Evolutionary conservation across 2,329 filamentous ascomycete species (phyloP), one percentile per base, ranked within the genome.

Genomic region (Cladorrhinum sp.): DNA sequence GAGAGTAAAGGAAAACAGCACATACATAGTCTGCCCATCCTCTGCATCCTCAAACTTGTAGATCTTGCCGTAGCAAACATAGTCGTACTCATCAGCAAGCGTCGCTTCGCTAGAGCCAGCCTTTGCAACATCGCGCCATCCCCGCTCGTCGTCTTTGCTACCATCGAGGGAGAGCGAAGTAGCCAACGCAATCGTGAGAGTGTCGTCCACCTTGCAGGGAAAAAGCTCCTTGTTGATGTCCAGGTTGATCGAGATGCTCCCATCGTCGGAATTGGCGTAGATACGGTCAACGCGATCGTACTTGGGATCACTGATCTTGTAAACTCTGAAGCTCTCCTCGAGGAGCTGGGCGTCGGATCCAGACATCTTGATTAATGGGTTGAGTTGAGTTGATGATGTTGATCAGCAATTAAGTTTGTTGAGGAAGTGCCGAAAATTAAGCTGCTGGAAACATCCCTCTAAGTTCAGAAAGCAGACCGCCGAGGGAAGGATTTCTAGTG

Each of bases 201-300:
- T 88, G 68, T 96, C 93, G 72, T 89, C 90, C 8, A 86, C 78
- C 41, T 79, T 74, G 69, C 90, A 85, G 1, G 91, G 91, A 76
- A 95, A 97, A 7, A 99, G 85, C 77, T 99, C 93, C 60, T 86
- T 89, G 81, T 98, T 97, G 77, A 98, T 87, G 78, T 99, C 95
- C 62, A 99, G 89, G 5, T 86, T 88, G 79, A 98, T 87, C 65
- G 85, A 82, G 48, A 61, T 65, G 51, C 61, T 63, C 48, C 56
- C 59, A 49, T 66, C 92, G 5, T 84, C 81, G 23, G 89, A 93
- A 55, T 84, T 90, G 72, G 86, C 92, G 58, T 81, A 85, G 72
- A 98, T 85, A 68, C 95, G 93, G 58, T 91, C 90, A 24, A 97
- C 93, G 66, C 93, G 91, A 79, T 98, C 95, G 78, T 99, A 99